Percentiles rank a stretch among this genome's conserved stretches.
phyloP scores from a whole-genome alignment of 2,329 filamentous ascomycete genomes.

The Aspergillus fijiensis region DNA sequence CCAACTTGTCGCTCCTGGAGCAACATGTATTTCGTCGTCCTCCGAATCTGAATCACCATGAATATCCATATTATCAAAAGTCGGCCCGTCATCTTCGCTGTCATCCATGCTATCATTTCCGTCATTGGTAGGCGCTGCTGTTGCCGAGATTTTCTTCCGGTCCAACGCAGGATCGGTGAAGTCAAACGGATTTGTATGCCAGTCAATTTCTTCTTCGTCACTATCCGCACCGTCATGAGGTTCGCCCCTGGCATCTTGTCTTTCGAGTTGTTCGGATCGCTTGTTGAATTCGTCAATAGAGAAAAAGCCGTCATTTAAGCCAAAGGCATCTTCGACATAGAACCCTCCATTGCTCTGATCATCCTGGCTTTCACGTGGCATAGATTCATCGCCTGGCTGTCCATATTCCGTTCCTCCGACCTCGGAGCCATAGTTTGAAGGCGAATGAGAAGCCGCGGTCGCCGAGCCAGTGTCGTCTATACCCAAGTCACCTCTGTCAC shows the following conservation, averaged over 20 bases:
- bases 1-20: conserved; percentile 59
- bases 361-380: conserved; percentile 25
- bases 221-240: conserved; percentile 70
- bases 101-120: conserved; percentile 58
- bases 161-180: conserved; percentile 21
- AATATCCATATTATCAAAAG: conserved; percentile 76
- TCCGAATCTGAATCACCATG: conserved; percentile 63
- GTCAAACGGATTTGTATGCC: conserved; percentile 73
- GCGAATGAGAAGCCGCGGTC: conserved; percentile 6
- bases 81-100: conserved; percentile 70
- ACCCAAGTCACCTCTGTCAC: conserved; percentile 13
- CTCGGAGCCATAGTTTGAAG: conserved; percentile 10
- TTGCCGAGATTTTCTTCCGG: conserved; percentile 5
- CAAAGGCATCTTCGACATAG: conserved; percentile 71
- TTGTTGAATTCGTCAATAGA: conserved; percentile 97
- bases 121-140: conserved; percentile 39
- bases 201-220: conserved; percentile 82
- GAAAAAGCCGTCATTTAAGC: conserved; percentile 96
- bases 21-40: conserved; percentile 58
- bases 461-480: conserved; percentile 12
- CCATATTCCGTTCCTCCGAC: conserved; percentile 14
- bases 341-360: conserved; percentile 46
- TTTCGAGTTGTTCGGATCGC: conserved; percentile 84
- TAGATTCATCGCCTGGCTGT: conserved; percentile 22
- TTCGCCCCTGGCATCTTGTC: conserved; percentile 76